A percentile compares a stretch with the other conserved stretches of the same genome.
phyloP scores from a whole-genome alignment of 306 rosid species.

The Pyrus pyrifolia region DNA sequence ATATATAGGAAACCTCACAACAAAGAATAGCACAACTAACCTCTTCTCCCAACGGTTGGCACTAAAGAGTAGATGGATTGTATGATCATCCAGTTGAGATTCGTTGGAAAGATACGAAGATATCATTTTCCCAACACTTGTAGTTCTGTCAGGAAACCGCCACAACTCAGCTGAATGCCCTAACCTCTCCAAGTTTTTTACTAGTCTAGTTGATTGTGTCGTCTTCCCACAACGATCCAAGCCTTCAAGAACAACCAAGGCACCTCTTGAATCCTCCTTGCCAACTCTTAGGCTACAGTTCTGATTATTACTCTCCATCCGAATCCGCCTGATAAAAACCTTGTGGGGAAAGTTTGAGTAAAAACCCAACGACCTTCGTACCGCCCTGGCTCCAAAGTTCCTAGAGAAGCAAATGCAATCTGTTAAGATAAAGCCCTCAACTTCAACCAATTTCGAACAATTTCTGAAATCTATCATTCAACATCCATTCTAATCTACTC shows the following conservation, averaged over 20 bases:
- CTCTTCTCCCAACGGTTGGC: conserved; percentile 99
- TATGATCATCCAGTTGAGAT: conserved; percentile 78
- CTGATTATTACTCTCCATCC: conserved; percentile 16
- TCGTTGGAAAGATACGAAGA: conserved; percentile 75
- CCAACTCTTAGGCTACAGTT: conserved; percentile 1
- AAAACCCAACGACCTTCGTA: conserved; percentile 8
- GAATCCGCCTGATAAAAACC: conserved; percentile 2
- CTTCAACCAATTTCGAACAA: not conserved
- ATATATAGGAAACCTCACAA: not conserved
- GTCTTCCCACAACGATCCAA: conserved; percentile 90
- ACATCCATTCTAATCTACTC: not conserved
- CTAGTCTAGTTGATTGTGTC: conserved; percentile 60
- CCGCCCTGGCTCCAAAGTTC: conserved; percentile 21
- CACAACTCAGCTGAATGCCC: conserved; percentile 66
- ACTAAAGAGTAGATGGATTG: conserved; percentile 88
- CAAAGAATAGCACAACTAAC: conserved; percentile 27
- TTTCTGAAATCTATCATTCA: not conserved
- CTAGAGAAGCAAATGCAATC: conserved; percentile 10
- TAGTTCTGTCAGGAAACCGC: conserved; percentile 88
- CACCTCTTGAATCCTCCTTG: conserved; percentile 36
- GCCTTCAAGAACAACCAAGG: conserved; percentile 87
- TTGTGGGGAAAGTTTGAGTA: not conserved
- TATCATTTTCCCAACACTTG: conserved; percentile 81
- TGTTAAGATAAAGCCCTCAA: not conserved
- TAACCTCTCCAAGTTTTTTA: conserved; percentile 52